Base-by-base conservation (phyloP, 2,329 filamentous ascomycete genomes). In the Byssoonygena ceratinophila region DNA sequence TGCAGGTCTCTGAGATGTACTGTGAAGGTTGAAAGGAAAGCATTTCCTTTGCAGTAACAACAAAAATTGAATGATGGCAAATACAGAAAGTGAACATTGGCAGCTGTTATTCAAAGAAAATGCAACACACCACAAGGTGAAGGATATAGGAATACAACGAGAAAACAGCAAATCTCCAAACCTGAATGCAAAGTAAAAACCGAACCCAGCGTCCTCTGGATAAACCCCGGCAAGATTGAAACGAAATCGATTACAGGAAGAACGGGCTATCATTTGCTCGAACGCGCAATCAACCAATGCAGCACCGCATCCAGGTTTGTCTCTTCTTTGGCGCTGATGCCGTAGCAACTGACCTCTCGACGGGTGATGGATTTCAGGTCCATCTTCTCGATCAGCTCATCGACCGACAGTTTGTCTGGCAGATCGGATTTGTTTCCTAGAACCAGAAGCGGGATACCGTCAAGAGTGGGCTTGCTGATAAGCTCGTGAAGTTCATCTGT, bases 361-460 rank as follows among this genome's bases (percentile, higher is more conserved):
- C 88, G 84, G 55, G 83, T 85, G 67, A 98, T 89, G 60, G 81
- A 82, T 68, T 92, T 94, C 54, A 98, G 78, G 62, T 95, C 84
- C 71, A 98, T 79, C 57, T 84, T 84, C 56, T 95, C 91, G 72
- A 98, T 97, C 66, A 98, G 73, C 70, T 97, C 89, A 67, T 98
- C 92, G 39, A 97, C 91, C 27, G 85, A 86, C 58, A 96, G 74
- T 71, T 91, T 94, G 64, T 88, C 80, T n/a, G 84, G 82, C 48
- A 98, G 80, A 67, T 98, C 92, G 27, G 89, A 95, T 73, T 98
- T 98, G 76, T 98, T 98, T 52, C 91, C 92, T 31, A 98, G 79
- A 11, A 98, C 90, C 50, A 98, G 78, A 49, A 98, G 78, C 1
- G 92, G 92, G 56, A 98, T 98, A 16, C 87, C 87, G 58, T 87